Base-by-base conservation (phyloP, 805 yeast genomes). In the Ogataea allantospora region DNA sequence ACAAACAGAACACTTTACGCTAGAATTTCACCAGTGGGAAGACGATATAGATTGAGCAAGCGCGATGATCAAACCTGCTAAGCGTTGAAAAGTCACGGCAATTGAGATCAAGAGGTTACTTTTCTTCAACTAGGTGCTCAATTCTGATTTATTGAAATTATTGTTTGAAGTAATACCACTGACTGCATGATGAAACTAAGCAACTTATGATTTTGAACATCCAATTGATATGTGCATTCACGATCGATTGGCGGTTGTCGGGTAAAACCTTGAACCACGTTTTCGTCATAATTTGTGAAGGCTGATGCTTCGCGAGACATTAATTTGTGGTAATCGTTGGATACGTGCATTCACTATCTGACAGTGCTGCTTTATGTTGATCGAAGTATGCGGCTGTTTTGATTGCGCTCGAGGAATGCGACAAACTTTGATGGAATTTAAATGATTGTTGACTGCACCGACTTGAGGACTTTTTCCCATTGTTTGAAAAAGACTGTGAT, bases 51-150 rank as follows among this genome's bases (percentile, higher is more conserved):
- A n/a, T 27, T 27, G 13, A 11, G 30, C 30, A 14, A 27, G 30
- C 30, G 30, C 30, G 30, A 27, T 14, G 14, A 14, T n/a, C 27
- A 12, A 25, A 25, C 27, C 12, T 25, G 11, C 23, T 9, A 21
- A 7, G 11, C 11, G 11, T 21, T 7, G 9, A 21, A n/a, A 21
- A 7, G 8, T 21, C 23, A 21, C 8, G 23, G 4, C 4, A 3
- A 21, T 21, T n/a, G 9, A 7, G n/a, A 21, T 4, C 23, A 21
- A 5, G 11, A 21, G n/a, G 23, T n/a, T 21, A 21, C 11, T n/a
- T n/a, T n/a, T n/a, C n/a, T n/a, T n/a, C n/a, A n/a, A n/a, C n/a
- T n/a, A n/a, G n/a, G n/a, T n/a, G n/a, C n/a, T n/a, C n/a, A n/a
- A n/a, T n/a, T n/a, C n/a, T n/a, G n/a, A n/a, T n/a, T n/a, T n/a